Base-by-base conservation (phyloP, 2,329 filamentous ascomycete genomes). In the Hypoxylon sp. region DNA sequence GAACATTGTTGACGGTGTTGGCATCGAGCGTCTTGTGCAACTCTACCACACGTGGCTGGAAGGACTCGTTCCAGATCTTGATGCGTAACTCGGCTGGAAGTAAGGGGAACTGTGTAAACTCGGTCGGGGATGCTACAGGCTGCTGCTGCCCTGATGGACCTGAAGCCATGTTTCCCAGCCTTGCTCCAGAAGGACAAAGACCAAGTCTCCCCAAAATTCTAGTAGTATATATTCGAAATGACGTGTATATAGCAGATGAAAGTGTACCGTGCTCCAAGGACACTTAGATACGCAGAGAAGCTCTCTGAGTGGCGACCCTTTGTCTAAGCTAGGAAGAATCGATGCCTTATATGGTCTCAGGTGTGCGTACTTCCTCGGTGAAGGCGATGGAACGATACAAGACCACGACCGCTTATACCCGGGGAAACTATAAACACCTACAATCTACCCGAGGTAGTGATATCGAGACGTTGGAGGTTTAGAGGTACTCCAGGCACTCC, bases 51-150 rank as follows among this genome's bases (percentile, higher is more conserved):
- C 74, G 72, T 1, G 72, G 70, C 10, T 63, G 40, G 42, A 75
- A 71, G 3, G 73, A 72, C 27, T 66, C 55, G 17, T 67, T 53
- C 74, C 74, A 76, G 46, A 77, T 72, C 45, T 70, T 67, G 55
- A 75, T 64, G 29, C 74, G 72, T 20, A 77, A 61, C 58, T 77
- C 74, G 4, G 72, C 49, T 10, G 74, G 74, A 1, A 77, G 64
- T 5, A 61, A 48, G 9, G 66, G 62, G 38, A 77, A 76, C 8
- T 53, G 42, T 3, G 58, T 59, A 37, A 77, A 75, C 20, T 33
- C 23, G 15, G 33, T 26, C 18, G 1, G 58, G 37, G 45, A 21
- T 17, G 23, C 2, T 13, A 29, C 17, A 9, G 46, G 21, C 18
- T 41, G 23, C 18, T 41, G 23, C 2, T 41, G 6, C 17, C 20